phyloP scores from a whole-genome alignment of 73 alveolate genomes.

The Paramecium caudatum region DNA sequence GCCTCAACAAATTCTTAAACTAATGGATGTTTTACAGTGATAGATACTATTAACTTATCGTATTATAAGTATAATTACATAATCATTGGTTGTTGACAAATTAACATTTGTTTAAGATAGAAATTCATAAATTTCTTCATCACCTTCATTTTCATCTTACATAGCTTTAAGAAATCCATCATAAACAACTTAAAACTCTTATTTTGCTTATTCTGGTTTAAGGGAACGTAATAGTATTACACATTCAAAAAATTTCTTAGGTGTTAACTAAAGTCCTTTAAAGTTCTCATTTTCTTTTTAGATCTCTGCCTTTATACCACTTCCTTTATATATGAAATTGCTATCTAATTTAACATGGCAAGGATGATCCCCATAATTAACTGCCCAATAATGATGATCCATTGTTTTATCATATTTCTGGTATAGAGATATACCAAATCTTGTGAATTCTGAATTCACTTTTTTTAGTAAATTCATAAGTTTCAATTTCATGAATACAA shows the following conservation, averaged over 20 bases:
- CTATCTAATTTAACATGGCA: constrained; percentile 31
- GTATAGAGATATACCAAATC: constrained; percentile 39
- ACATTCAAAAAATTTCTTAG: neutral
- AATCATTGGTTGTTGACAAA: neutral
- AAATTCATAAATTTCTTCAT: neutral
- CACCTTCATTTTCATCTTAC: neutral
- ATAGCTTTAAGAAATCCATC: neutral
- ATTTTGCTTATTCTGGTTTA: neutral
- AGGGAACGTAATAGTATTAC: neutral
- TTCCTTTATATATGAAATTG: neutral
- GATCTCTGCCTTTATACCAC: neutral
- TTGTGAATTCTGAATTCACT: constrained; percentile 23
- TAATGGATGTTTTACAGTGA: constrained; percentile 10
- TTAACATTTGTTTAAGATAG: constrained; percentile 21
- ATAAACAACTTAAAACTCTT: neutral
- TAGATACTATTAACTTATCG: neutral
- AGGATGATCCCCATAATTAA: constrained; percentile 53
- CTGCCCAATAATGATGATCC: constrained; percentile 50
- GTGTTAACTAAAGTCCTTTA: neutral
- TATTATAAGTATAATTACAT: neutral
- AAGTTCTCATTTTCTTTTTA: neutral
- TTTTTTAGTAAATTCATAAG: constrained; percentile 34
- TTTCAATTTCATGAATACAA: constrained; percentile 37
- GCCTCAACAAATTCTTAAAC: constrained; percentile 12
- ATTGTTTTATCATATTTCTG: neutral